A percentile compares a stretch with the other conserved stretches of the same genome.
These are phyloP conservation scores for Pleurotus platypus DNA, from an alignment of 768 basidiomycete species.

Conservation along the genomic window DNA sequence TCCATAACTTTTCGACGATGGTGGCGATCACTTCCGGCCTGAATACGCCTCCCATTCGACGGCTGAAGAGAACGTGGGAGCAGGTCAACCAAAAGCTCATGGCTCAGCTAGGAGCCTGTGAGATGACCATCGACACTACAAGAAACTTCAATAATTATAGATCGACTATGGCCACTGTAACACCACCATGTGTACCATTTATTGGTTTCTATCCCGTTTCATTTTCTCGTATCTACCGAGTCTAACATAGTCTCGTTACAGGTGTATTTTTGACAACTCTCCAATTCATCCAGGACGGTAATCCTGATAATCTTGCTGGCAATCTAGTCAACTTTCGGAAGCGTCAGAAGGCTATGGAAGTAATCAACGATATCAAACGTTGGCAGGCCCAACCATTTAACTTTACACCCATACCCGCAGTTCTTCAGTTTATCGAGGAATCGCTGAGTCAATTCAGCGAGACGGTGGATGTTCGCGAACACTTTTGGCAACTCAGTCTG, in stretches of 20 bases:
- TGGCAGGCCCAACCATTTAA: slow-evolving; percentile 94
- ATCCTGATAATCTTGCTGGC: slow-evolving; percentile 76
- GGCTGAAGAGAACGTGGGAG: slow-evolving; percentile 93
- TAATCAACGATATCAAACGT: slow-evolving; percentile 93
- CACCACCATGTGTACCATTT: slow-evolving; percentile 95
- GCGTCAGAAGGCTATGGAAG: slow-evolving; percentile 92
- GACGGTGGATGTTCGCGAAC: slow-evolving; percentile 64
- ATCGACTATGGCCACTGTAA: slow-evolving; percentile 73
- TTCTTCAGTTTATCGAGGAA: slow-evolving; percentile 77
- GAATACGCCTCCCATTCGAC: slow-evolving; percentile 89
- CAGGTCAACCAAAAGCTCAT: slow-evolving; percentile 74
- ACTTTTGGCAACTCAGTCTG: slow-evolving; percentile 83
- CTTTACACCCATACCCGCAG: slow-evolving; percentile 59
- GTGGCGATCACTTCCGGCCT: slow-evolving; percentile 93
- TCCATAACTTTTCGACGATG: slow-evolving; percentile 98
- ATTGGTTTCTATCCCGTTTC: slow-evolving; percentile 57
- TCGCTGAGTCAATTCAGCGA: slow-evolving; percentile 70
- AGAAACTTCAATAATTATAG: slow-evolving; percentile 95
- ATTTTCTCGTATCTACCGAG: no score
- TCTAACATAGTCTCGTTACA: slow-evolving; percentile 23
- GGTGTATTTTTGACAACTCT: slow-evolving; percentile 95
- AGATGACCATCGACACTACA: slow-evolving; percentile 87
- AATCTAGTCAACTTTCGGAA: slow-evolving; percentile 94
- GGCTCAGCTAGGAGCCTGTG: slow-evolving; percentile 72
- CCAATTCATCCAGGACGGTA: slow-evolving; percentile 98